Base-by-base conservation (phyloP, 164 flowering plant species). In the Stephania japonica region DNA sequence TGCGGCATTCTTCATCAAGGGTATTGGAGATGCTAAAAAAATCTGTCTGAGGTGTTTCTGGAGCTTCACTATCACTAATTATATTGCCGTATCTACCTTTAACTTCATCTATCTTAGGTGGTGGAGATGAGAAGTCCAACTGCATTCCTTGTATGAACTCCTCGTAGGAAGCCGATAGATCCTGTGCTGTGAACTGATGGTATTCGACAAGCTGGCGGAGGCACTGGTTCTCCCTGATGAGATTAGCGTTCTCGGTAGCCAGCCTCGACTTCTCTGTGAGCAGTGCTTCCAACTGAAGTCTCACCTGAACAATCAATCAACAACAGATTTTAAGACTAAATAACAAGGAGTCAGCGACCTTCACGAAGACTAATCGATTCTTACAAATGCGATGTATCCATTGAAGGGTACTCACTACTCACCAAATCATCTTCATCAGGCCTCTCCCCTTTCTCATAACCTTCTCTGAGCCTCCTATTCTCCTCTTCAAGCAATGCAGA, bases 381-480 rank as follows among this genome's bases (percentile, higher is more conserved):
- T 32, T 32, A 32, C 38, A 4, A 32, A 32, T 2, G 38, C 38
- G 4, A 32, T 2, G 38, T 50, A 11, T n/a, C 21, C 50, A 49
- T 53, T 12, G 59, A 14, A 38, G 43, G n/a, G 53, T 2, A 42
- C 61, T 69, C 84, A 94, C 97, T 6, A 7, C 32, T 67, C 84
- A 94, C 97, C 93, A 92, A 81, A 81, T 95, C 99, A 82, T 95
- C 99, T 81, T 95, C 99, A 69, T 92, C 98, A 1, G 90, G 94
- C 74, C 86, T 79, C 12, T 84, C 76, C 47, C 88, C 95, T 76
- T 83, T 86, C 1, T 25, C 78, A 49, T 83, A 84, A 53, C 96
- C 94, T 56, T 90, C 89, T 65, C 91, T 77, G 14, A 91, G 88
- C 76, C 90, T 87, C 59, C 82, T 81, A 78, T 91, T 95, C 80